These are phyloP conservation scores for Metarhizium rileyi DNA, from an alignment of 2,329 filamentous ascomycete genomes.

Conservation along the genomic window DNA sequence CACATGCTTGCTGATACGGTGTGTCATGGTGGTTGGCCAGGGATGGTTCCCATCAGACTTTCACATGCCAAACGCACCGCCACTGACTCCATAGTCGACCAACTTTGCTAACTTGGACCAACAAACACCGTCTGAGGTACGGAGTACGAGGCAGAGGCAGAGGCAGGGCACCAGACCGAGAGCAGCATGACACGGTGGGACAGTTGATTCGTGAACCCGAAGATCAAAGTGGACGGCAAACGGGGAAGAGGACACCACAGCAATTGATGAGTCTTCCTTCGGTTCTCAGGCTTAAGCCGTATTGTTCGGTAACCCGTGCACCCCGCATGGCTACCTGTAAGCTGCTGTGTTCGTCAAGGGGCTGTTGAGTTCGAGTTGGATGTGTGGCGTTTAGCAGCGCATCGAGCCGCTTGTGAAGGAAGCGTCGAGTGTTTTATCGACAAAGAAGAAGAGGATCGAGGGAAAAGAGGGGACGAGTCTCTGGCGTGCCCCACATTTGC, in stretches of 20 bases:
- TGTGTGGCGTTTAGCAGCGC: not conserved
- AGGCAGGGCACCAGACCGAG: not conserved
- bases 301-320: no score
- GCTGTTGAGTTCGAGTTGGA: not conserved
- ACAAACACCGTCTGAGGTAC: not conserved
- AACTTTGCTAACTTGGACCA: not conserved
- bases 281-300: no score
- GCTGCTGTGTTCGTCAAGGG: not conserved
- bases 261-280: no score
- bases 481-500: slow-evolving; percentile 1
- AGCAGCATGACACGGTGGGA: no score
- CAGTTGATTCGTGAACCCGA: not conserved
- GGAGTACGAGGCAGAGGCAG: not conserved
- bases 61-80: slow-evolving; percentile 4
- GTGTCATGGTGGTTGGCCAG: slow-evolving; percentile 10
- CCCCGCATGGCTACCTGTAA: no score
- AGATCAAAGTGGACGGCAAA: not conserved
- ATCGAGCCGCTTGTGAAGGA: not conserved
- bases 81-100: not conserved
- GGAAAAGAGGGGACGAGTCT: not conserved
- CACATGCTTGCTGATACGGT: not conserved
- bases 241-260: not conserved
- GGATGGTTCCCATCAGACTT: slow-evolving; percentile 3
- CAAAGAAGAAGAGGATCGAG: not conserved
- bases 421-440: not conserved